Conservation (phyloP, 129 eudicot genomes). For the Deinandra increscens region DNA sequence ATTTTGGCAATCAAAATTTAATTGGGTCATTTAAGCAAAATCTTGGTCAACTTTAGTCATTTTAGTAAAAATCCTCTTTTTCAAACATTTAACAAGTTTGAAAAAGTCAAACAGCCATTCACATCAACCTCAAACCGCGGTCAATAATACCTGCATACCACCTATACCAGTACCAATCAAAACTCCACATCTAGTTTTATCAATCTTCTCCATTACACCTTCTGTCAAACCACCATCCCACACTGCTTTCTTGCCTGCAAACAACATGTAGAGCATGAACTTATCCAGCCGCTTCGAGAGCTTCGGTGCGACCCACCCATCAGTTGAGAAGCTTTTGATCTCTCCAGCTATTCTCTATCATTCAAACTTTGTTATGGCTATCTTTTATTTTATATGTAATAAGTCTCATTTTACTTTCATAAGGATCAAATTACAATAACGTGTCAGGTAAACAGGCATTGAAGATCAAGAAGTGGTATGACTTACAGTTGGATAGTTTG, state of each 20-base stretch:
- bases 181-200: conserved; percentile 76
- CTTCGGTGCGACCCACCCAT: conserved; percentile 71
- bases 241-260: conserved; percentile 88
- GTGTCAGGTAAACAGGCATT: too few relatives aligned
- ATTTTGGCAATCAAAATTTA: too few relatives aligned
- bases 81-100: too few relatives aligned
- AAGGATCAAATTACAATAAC: too few relatives aligned
- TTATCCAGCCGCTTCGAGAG: conserved; percentile 70
- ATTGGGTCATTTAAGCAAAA: too few relatives aligned
- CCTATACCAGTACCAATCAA: conserved; percentile 83
- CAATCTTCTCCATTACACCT: conserved; percentile 53
- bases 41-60: too few relatives aligned
- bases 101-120: too few relatives aligned
- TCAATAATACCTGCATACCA: conserved; percentile 64
- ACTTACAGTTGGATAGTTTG: conserved; percentile 72
- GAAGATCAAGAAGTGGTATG: neutral
- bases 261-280: conserved; percentile 81
- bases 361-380: conserved; percentile 17
- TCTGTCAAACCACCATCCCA: conserved; percentile 67
- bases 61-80: too few relatives aligned
- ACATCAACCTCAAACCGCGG: neutral
- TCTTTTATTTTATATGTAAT: too few relatives aligned
- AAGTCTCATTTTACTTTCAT: too few relatives aligned
- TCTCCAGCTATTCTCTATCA: conserved; percentile 84
- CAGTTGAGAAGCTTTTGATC: conserved; percentile 66